phyloP scores from a whole-genome alignment of 768 basidiomycete species.

The Sutorius australiensis region DNA sequence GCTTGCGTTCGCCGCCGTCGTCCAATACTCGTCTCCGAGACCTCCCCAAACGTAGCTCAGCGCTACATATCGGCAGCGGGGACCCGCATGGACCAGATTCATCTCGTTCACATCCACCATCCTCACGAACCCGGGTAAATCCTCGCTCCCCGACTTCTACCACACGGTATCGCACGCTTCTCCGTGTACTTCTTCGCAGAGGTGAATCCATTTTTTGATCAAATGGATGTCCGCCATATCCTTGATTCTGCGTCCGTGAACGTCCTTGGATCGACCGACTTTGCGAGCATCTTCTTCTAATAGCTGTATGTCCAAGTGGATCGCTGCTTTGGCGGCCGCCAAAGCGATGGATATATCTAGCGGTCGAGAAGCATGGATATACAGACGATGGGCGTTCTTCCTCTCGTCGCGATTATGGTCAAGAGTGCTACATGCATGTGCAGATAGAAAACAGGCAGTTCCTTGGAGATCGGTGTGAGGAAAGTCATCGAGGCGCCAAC shows the following conservation, averaged over 20 bases:
- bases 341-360: not conserved
- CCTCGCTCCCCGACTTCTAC: constrained; percentile 7
- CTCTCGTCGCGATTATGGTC: constrained; percentile 1
- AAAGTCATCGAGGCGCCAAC: constrained; percentile 16
- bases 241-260: constrained; percentile 22
- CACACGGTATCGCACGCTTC: constrained; percentile 6
- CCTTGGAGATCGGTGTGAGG: constrained; percentile 8
- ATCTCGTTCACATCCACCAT: constrained; percentile 14
- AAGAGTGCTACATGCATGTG: not conserved
- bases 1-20: constrained; percentile 1
- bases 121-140: constrained; percentile 11
- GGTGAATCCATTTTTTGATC: constrained; percentile 15
- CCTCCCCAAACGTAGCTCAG: constrained; percentile 21
- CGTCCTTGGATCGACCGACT: constrained; percentile 10
- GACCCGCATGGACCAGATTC: constrained; percentile 6
- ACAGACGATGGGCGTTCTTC: constrained; percentile 10
- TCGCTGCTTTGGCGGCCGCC: not conserved
- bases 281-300: constrained; percentile 17
- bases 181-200: constrained; percentile 17
- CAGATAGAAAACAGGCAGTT: constrained; percentile 1
- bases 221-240: constrained; percentile 4
- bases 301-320: constrained; percentile 15
- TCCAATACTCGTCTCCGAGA: constrained; percentile 5
- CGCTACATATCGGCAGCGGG: constrained; percentile 11
- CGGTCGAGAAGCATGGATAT: constrained; percentile 10